These are phyloP conservation scores for Pharus latifolius DNA, from an alignment of 176 grass and related monocot species.

Conservation along the genomic window DNA sequence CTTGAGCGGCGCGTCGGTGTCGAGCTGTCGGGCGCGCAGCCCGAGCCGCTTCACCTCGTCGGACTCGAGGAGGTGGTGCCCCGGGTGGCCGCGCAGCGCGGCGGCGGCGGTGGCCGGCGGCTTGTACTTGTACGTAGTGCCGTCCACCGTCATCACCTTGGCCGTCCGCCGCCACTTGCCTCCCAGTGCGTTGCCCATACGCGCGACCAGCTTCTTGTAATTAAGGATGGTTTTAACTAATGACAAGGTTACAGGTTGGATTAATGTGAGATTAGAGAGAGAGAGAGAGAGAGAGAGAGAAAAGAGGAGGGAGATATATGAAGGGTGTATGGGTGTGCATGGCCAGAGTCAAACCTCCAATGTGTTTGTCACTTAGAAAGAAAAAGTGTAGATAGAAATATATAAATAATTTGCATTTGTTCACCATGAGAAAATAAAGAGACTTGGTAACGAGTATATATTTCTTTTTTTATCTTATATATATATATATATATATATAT, in stretches of 20 bases:
- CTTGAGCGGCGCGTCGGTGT: slow-evolving; percentile 67
- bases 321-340: background rate
- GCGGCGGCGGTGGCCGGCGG: slow-evolving; percentile 25
- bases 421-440: too few species aligned
- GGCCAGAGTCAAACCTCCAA: background rate
- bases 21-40: slow-evolving; percentile 49
- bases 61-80: slow-evolving; percentile 65
- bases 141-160: slow-evolving; percentile 99
- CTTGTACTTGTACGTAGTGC: slow-evolving; percentile 65
- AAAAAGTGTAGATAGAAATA: too few species aligned
- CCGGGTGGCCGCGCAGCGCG: slow-evolving; percentile 64
- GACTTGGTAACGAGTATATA: too few species aligned
- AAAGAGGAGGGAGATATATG: slow-evolving; percentile 16
- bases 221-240: background rate
- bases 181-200: slow-evolving; percentile 72
- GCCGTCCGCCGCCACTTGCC: slow-evolving; percentile 43
- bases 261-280: slow-evolving; percentile 12
- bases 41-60: slow-evolving; percentile 75
- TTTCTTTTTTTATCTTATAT: too few species aligned
- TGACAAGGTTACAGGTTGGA: background rate
- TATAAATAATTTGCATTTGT: too few species aligned
- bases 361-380: background rate
- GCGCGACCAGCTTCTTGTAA: background rate
- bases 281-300: background rate
- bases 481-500: too few species aligned